phyloP scores from a whole-genome alignment of 495 filamentous ascomycete genomes.

The Darksidea phi region DNA sequence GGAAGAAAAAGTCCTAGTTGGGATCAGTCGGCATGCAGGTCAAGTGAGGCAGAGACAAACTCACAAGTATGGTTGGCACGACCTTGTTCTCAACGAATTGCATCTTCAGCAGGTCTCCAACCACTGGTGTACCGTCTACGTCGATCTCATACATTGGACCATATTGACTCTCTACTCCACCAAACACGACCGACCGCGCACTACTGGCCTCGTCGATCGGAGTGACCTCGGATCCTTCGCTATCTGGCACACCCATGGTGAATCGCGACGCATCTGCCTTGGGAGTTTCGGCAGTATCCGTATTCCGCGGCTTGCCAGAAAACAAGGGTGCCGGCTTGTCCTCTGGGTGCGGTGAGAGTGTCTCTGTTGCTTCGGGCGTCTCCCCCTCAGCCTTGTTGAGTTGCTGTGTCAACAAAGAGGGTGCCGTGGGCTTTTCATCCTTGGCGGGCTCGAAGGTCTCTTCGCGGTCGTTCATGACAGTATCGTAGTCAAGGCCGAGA shows the following conservation, averaged over 20 bases:
- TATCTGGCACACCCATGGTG: conserved; percentile 18
- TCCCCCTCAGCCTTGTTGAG: conserved; percentile 31
- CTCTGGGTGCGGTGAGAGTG: conserved; percentile 57
- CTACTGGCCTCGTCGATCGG: conserved; percentile 36
- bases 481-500: conserved; percentile 54
- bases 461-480: conserved; percentile 39
- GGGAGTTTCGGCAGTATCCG: neutral
- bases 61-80: conserved; percentile 91
- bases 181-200: conserved; percentile 30
- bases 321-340: conserved; percentile 71
- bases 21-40: conserved; percentile 6
- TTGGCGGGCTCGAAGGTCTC: neutral
- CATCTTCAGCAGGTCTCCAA: conserved; percentile 96
- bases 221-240: conserved; percentile 35
- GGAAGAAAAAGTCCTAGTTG: conserved; percentile 87
- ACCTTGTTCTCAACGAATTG: conserved; percentile 93
- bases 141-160: conserved; percentile 58
- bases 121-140: conserved; percentile 74
- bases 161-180: conserved; percentile 27
- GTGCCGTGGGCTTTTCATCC: conserved; percentile 12
- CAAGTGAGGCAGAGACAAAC: conserved; percentile 37
- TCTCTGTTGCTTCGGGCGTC: conserved; percentile 25
- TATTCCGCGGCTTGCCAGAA: conserved; percentile 34
- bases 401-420: conserved; percentile 34
- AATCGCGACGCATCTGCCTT: conserved; percentile 24